phyloP scores from a whole-genome alignment of 306 rosid species.

The Lagenaria siceraria region DNA sequence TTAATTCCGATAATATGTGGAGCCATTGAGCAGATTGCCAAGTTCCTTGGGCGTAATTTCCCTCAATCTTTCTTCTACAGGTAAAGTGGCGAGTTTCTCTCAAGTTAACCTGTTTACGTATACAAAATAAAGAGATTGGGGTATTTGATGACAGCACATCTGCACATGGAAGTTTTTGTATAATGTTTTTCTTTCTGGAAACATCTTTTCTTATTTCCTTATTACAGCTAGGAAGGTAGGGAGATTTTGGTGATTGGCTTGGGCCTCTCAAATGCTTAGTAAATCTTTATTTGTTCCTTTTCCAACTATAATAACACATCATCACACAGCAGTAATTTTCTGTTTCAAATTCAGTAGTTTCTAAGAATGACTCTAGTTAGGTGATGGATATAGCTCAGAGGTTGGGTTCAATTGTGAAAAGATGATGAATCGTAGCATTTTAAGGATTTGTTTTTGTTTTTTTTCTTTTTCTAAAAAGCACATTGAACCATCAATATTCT shows the following conservation, averaged over 20 bases:
- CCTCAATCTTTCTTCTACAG: constrained; percentile 71
- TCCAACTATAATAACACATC: not conserved
- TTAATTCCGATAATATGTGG: constrained; percentile 75
- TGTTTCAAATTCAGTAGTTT: not conserved
- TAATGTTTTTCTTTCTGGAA: not conserved
- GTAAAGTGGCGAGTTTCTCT: constrained; percentile 19
- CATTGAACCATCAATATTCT: too few species aligned
- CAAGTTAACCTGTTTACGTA: not conserved
- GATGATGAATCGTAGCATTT: not conserved
- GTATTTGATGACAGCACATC: not conserved
- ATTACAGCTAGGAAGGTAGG: not conserved
- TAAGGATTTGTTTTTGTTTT: not conserved
- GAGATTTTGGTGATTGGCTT: not conserved
- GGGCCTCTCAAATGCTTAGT: not conserved
- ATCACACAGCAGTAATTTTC: not conserved
- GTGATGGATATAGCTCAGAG: not conserved
- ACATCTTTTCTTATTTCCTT: not conserved
- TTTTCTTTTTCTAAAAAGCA: too few species aligned
- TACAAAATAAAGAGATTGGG: not conserved
- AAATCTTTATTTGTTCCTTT: not conserved
- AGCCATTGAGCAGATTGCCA: constrained; percentile 66
- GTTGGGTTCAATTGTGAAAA: not conserved
- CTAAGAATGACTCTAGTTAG: not conserved
- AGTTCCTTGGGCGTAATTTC: constrained; percentile 79
- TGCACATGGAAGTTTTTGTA: not conserved